A percentile compares a stretch with the other conserved stretches of the same genome.
Conservation (phyloP, 345 rosid species). For the Mercurialis annua region DNA sequence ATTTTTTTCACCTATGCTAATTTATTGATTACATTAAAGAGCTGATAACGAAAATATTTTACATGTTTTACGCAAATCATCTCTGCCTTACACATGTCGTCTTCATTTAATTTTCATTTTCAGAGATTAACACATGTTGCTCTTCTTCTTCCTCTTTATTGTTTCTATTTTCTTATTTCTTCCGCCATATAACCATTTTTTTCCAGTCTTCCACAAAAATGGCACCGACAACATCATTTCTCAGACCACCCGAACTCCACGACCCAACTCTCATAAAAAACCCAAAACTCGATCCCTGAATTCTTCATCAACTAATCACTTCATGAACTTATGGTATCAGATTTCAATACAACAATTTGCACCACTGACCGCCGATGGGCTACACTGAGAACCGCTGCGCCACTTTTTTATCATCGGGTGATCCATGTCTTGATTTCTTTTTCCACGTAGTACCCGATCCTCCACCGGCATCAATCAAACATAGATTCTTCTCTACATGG, state of each 20-base stretch:
- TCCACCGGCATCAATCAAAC: slow-evolving; percentile 23
- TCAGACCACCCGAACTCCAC: too few species aligned
- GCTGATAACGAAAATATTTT: too few species aligned
- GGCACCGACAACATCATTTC: slow-evolving; percentile 33
- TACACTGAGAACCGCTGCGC: background rate
- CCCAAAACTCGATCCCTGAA: slow-evolving; percentile 16
- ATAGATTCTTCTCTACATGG: slow-evolving; percentile 42
- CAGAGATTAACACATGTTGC: too few species aligned
- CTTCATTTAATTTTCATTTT: too few species aligned
- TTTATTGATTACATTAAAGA: too few species aligned
- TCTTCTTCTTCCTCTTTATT: too few species aligned
- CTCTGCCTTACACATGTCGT: too few species aligned
- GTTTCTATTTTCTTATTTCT: too few species aligned
- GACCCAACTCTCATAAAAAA: background rate
- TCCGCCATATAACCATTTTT: too few species aligned
- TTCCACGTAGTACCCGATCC: slow-evolving; percentile 54
- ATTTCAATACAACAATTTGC: slow-evolving; percentile 28
- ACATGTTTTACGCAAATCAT: too few species aligned
- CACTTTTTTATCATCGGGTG: slow-evolving; percentile 12
- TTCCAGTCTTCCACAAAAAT: slow-evolving; percentile 23
- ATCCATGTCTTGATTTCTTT: slow-evolving; percentile 61
- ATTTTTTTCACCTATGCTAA: too few species aligned
- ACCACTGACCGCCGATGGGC: background rate
- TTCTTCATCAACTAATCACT: slow-evolving; percentile 29
- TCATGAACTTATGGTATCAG: slow-evolving; percentile 37